Base-by-base conservation (phyloP, 2,329 filamentous ascomycete genomes). In the Graphiopsis chlorocephala region DNA sequence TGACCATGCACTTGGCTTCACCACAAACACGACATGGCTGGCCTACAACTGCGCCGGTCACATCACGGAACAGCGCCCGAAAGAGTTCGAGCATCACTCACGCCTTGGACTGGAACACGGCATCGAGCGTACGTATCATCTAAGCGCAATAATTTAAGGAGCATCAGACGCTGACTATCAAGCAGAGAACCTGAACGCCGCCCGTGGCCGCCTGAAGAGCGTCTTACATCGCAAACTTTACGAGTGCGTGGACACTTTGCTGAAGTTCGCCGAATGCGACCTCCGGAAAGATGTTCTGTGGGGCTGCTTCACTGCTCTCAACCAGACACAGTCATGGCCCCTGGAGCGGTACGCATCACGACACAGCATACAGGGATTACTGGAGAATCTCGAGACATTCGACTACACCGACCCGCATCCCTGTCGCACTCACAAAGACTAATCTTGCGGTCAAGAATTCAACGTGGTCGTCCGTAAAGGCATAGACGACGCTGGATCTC, bases 1-100 rank as follows among this genome's bases (percentile, higher is more conserved):
- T 67, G 69, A 75, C 29, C 68, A 76, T 62, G 70, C 71, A 6
- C 20, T 62, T 3, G 76, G 70, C 1, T 77, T 76, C 45, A 65
- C 67, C 0, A 50, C 52, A 0, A 67, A 70, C 3, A 78, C 74
- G 0, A 73, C 71, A 65, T 72, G 64, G n/a, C 67, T 77, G 1
- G 75, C 70, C 1, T 77, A 78, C 69, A 65, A 76, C 38, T 64
- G 64, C 14, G n/a, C 58, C 8, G 70, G 72, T 6, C 69, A 72
- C 33, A 71, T 76, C 45, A 68, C 64, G n/a, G 74, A 75, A 55
- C 59, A 57, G 4, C 67, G 65, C 4, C 75, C 73, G n/a, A 58
- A 42, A 7, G 63, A 65, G 50, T n/a, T 28, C 5, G 15, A 63
- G 15, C 23, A 55, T 25, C 47, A 60, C 28, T 15, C 64, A 6